Conservation (phyloP, 2,329 filamentous ascomycete species). For the Hymenoscyphus linearis region DNA sequence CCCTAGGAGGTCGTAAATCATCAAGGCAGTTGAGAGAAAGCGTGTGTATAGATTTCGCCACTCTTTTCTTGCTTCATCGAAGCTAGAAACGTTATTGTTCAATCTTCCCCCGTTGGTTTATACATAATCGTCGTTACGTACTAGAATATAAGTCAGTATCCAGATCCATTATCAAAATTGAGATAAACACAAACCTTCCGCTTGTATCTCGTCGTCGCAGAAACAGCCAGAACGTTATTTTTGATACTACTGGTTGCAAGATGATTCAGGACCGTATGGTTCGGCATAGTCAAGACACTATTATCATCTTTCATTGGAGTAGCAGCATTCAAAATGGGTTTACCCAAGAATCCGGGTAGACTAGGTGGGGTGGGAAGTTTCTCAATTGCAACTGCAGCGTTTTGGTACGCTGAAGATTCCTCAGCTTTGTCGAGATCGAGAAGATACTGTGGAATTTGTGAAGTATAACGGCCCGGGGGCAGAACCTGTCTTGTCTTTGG, state of each 20-base stretch:
- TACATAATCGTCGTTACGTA: conserved; percentile 98
- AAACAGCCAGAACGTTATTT: conserved; percentile 90
- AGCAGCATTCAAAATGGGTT: conserved; percentile 88
- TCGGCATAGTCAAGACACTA: conserved; percentile 93
- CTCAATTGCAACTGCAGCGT: conserved; percentile 68
- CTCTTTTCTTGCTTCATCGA: not conserved
- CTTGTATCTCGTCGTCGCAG: conserved; percentile 95
- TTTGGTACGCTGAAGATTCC: conserved; percentile 67
- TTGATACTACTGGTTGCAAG: conserved; percentile 97
- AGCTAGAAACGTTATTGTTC: not conserved
- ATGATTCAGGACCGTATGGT: conserved; percentile 95
- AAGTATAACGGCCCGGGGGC: conserved; percentile 58
- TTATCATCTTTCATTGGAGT: conserved; percentile 97
- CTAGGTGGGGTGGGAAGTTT: conserved; percentile 79
- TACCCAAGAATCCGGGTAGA: conserved; percentile 84
- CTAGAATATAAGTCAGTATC: conserved; percentile 42
- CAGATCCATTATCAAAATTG: not conserved
- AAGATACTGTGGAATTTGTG: conserved; percentile 76
- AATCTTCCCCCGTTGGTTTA: conserved; percentile 65
- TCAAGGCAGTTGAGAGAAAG: not conserved
- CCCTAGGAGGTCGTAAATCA: not conserved
- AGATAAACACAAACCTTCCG: conserved; percentile 63
- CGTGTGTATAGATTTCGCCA: not conserved
- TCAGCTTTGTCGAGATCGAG: conserved; percentile 82
- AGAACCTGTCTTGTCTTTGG: conserved; percentile 51